phyloP scores from a whole-genome alignment of 163 green algal species.

The Prototheca stagnorum region DNA sequence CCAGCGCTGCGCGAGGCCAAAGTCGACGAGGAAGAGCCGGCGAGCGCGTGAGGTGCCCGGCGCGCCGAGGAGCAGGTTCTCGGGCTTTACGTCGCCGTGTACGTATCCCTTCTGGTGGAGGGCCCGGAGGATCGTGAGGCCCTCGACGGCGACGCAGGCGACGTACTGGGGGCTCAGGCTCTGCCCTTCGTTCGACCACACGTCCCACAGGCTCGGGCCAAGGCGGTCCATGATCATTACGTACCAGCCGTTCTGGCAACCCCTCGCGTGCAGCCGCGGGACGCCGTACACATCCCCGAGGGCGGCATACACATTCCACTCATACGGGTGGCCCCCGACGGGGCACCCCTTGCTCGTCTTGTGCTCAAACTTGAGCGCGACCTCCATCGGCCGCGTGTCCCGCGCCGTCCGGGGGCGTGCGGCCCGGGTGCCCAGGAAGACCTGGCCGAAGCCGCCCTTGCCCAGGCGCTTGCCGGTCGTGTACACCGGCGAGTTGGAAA shows the following conservation, averaged over 20 bases:
- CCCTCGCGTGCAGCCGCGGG: constrained; percentile 27
- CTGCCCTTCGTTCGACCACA: constrained; percentile 29
- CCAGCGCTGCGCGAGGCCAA: constrained; percentile 27
- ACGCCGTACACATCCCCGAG: constrained; percentile 25
- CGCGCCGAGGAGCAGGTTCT: constrained; percentile 42
- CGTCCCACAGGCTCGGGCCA: constrained; percentile 26
- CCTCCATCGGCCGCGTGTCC: constrained; percentile 20
- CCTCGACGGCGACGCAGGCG: constrained; percentile 31
- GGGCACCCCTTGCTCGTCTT: constrained; percentile 89
- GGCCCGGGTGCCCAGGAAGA: constrained; percentile 59
- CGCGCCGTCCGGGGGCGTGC: constrained; percentile 4
- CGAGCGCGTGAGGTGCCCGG: constrained; percentile 18
- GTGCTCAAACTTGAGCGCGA: constrained; percentile 97
- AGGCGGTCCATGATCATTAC: constrained; percentile 36
- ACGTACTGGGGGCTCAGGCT: constrained; percentile 23
- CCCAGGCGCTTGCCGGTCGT: constrained; percentile 75
- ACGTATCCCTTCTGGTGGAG: constrained; percentile 40
- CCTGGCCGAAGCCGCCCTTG: constrained; percentile 91
- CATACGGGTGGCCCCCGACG: constrained; percentile 72
- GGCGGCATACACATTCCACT: constrained; percentile 84
- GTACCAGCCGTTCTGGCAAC: constrained; percentile 26
- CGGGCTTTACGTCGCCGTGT: constrained; percentile 50
- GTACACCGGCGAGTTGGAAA: constrained; percentile 80
- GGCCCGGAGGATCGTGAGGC: constrained; percentile 24
- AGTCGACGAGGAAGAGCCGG: constrained; percentile 40